Percentiles rank a stretch among this genome's conserved stretches.
Conservation (phyloP, 2,329 filamentous ascomycete species). For the Aurifilum marmelostoma region DNA sequence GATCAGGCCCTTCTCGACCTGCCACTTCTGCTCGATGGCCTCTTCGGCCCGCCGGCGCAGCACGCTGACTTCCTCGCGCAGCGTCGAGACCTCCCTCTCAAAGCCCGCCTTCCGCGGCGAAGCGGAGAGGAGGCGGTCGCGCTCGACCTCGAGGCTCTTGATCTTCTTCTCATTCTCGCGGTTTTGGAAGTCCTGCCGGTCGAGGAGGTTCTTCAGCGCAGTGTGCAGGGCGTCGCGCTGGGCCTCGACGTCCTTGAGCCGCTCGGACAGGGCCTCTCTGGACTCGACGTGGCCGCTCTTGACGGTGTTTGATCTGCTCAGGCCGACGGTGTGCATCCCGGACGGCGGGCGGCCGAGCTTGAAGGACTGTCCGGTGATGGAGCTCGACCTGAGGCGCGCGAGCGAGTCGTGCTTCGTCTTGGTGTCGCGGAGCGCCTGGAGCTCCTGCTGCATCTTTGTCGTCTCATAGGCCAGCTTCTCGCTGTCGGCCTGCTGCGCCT, state of each 20-base stretch:
- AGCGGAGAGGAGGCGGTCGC: slow-evolving; percentile 70
- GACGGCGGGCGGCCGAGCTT: slow-evolving; percentile 38
- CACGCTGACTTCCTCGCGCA: slow-evolving; percentile 83
- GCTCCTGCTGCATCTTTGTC: slow-evolving; percentile 84
- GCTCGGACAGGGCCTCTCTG: slow-evolving; percentile 72
- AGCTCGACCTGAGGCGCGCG: slow-evolving; percentile 46
- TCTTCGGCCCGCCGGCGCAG: slow-evolving; percentile 89
- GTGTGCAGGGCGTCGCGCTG: slow-evolving; percentile 91
- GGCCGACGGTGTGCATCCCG: slow-evolving; percentile 33
- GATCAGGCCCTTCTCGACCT: slow-evolving; percentile 86
- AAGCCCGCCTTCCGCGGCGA: slow-evolving; percentile 79
- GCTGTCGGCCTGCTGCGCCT: slow-evolving; percentile 72
- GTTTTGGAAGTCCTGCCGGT: slow-evolving; percentile 83
- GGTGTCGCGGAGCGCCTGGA: slow-evolving; percentile 66
- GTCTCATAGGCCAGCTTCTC: slow-evolving; percentile 79
- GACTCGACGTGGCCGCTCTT: slow-evolving; percentile 58
- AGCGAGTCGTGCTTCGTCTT: slow-evolving; percentile 38
- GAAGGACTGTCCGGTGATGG: slow-evolving; percentile 40
- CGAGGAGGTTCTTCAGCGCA: slow-evolving; percentile 81
- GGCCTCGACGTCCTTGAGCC: slow-evolving; percentile 88
- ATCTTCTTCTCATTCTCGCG: slow-evolving; percentile 83
- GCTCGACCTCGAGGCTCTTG: slow-evolving; percentile 73
- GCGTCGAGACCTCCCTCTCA: slow-evolving; percentile 76
- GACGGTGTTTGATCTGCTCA: slow-evolving; percentile 60
- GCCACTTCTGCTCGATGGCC: slow-evolving; percentile 93